Conservation (phyloP, 305 asterid genomes). For the Plantago coronopus region DNA sequence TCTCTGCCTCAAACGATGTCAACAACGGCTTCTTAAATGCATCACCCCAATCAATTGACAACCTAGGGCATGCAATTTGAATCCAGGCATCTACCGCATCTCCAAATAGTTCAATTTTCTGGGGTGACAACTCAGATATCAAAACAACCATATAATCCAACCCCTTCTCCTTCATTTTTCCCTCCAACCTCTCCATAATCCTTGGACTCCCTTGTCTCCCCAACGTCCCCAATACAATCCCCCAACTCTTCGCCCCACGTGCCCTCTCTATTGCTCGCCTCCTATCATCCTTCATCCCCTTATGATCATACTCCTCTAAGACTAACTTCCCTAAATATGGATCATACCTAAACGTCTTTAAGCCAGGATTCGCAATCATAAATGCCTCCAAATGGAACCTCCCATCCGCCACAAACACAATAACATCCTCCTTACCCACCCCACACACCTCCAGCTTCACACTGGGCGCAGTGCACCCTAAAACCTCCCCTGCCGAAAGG, state of each 20-base stretch:
- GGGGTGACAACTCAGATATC: slow-evolving; percentile 89
- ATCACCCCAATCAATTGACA: slow-evolving; percentile 97
- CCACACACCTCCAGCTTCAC: slow-evolving; percentile 35
- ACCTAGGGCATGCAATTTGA: slow-evolving; percentile 91
- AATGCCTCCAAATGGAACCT: slow-evolving; percentile 95
- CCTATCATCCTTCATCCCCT: slow-evolving; percentile 85
- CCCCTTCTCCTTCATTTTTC: slow-evolving; percentile 36
- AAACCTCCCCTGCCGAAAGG: slow-evolving; percentile 89
- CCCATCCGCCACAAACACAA: slow-evolving; percentile 88
- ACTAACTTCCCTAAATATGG: slow-evolving; percentile 80
- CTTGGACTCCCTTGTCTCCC: slow-evolving; percentile 90
- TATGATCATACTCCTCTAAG: slow-evolving; percentile 86
- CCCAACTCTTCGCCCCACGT: slow-evolving; percentile 64
- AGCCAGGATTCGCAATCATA: slow-evolving; percentile 86
- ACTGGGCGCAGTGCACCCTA: slow-evolving; percentile 92
- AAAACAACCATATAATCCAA: slow-evolving; percentile 26
- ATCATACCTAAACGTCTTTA: slow-evolving; percentile 69
- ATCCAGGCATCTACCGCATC: slow-evolving; percentile 92
- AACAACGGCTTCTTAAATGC: slow-evolving; percentile 81
- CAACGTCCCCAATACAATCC: slow-evolving; percentile 77
- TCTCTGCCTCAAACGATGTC: slow-evolving; percentile 89
- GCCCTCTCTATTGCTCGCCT: slow-evolving; percentile 75
- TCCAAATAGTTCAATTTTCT: slow-evolving; percentile 66
- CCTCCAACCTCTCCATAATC: slow-evolving; percentile 71
- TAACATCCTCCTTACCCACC: slow-evolving; percentile 38